Evolutionary conservation across 306 rosid species (phyloP).

Genomic region (Ormosia semicastrata): DNA sequence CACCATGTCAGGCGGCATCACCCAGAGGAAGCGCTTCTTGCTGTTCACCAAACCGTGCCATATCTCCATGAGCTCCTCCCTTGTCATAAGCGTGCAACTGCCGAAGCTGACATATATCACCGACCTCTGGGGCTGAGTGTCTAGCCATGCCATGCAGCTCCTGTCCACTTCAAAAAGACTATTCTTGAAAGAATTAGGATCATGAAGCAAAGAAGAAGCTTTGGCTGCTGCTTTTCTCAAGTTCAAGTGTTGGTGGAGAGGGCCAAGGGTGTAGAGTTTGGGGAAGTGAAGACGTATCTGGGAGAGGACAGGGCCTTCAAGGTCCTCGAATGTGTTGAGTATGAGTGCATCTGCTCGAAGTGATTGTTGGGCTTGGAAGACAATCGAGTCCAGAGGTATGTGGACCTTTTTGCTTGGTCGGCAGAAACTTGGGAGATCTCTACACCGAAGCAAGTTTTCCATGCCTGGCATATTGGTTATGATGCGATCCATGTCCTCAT

Average conservation of each 20-base stretch:
- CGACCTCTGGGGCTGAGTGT: conserved; percentile 34
- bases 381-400: background rate
- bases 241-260: conserved; percentile 47
- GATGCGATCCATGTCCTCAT: conserved; percentile 57
- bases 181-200: background rate
- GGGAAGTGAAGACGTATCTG: conserved; percentile 30
- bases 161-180: conserved; percentile 31
- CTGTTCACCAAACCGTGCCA: conserved; percentile 69
- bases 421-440: conserved; percentile 55
- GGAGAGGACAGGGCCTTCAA: conserved; percentile 44
- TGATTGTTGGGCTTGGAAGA: background rate
- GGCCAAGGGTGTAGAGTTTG: conserved; percentile 48
- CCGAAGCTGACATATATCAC: conserved; percentile 65
- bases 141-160: conserved; percentile 55
- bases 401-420: background rate
- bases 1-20: conserved; percentile 34
- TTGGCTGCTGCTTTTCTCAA: background rate
- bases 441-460: conserved; percentile 49
- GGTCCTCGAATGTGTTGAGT: conserved; percentile 62
- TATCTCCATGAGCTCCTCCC: conserved; percentile 34
- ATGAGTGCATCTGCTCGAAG: conserved; percentile 35
- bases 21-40: conserved; percentile 54
- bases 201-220: background rate
- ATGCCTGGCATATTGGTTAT: conserved; percentile 36
- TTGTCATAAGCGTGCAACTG: background rate